A percentile compares a stretch with the other conserved stretches of the same genome.
phyloP scores from a whole-genome alignment of 306 rosid genomes.

The Lathyrus tuberosus region DNA sequence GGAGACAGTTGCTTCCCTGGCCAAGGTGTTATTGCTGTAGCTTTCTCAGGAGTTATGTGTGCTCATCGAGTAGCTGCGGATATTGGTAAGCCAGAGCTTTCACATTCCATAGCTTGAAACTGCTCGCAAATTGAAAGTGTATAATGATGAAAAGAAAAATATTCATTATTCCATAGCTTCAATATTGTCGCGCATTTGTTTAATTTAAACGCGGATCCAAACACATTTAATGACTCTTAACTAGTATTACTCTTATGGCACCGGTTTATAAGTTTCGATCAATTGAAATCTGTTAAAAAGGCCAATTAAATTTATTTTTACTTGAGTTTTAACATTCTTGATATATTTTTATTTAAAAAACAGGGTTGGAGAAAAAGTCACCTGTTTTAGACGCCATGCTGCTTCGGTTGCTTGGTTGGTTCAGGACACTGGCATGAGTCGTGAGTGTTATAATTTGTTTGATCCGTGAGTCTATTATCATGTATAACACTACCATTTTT shows the following conservation, averaged over 20 bases:
- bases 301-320: background rate
- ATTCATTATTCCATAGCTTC: background rate
- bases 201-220: background rate
- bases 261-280: background rate
- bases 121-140: background rate
- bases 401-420: conserved; percentile 79
- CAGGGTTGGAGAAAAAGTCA: conserved; percentile 89
- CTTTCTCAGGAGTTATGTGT: conserved; percentile 96
- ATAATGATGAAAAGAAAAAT: background rate
- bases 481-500: background rate
- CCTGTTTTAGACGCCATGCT: conserved; percentile 76
- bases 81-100: conserved; percentile 56
- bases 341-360: conserved; percentile 10
- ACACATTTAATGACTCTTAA: background rate
- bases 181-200: background rate
- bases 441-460: conserved; percentile 32
- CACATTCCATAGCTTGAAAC: conserved; percentile 1
- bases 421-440: conserved; percentile 74
- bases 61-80: conserved; percentile 98
- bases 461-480: background rate
- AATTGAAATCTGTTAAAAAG: background rate
- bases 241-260: background rate
- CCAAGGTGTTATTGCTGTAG: conserved; percentile 98
- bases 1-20: conserved; percentile 99
- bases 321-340: conserved; percentile 19